Percentiles rank a stretch among this genome's conserved stretches.
These are phyloP conservation scores for Piromyces sp. DNA, from an alignment of 192 early-diverging fungal species.

Conservation along the genomic window DNA sequence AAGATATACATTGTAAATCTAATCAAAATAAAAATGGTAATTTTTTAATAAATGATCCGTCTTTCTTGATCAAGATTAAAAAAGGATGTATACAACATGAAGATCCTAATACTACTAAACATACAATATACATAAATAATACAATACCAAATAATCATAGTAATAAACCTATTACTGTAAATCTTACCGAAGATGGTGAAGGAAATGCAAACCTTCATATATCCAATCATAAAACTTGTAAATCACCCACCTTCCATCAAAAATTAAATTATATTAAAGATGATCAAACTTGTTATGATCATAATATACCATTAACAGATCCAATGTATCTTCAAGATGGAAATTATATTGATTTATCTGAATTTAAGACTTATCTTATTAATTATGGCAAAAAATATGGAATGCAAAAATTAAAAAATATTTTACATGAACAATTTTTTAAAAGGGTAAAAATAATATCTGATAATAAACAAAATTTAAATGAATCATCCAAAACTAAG, in stretches of 20 bases:
- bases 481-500: too few relatives aligned
- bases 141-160: background rate
- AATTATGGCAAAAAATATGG: background rate
- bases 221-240: background rate
- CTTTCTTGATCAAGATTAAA: background rate
- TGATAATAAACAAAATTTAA: too few relatives aligned
- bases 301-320: background rate
- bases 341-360: background rate
- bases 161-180: background rate
- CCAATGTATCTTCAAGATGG: background rate
- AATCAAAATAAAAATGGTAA: background rate
- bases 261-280: background rate
- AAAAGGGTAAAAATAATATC: background rate
- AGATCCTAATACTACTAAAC: background rate
- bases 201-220: too few relatives aligned
- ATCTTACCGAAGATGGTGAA: background rate
- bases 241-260: too few relatives aligned
- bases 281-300: background rate
- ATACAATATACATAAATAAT: background rate
- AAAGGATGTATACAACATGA: background rate
- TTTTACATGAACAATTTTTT: background rate
- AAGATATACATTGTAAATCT: background rate
- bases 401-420: background rate
- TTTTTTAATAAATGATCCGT: background rate
- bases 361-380: background rate